These are phyloP conservation scores for Neonectria faginata DNA, from an alignment of 2,329 filamentous ascomycete genomes.

Conservation along the genomic window DNA sequence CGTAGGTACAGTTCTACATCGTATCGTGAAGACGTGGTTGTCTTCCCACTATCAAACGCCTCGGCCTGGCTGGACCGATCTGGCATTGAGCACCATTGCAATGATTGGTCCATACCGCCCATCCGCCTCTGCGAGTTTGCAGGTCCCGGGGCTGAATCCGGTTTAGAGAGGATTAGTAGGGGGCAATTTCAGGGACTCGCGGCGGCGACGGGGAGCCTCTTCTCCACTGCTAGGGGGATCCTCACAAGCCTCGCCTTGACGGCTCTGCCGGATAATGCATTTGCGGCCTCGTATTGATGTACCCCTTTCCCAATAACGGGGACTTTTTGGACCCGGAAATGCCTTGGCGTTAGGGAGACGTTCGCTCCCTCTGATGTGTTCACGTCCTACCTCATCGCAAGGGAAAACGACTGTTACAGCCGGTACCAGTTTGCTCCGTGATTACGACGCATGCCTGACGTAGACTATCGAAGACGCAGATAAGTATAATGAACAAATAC, in stretches of 20 bases:
- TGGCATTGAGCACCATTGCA: constrained; percentile 32
- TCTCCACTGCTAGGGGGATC: constrained; percentile 1
- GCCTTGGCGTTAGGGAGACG: neutral
- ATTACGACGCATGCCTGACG: constrained; percentile 15
- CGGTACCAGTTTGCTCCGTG: constrained; percentile 20
- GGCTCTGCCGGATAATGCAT: neutral
- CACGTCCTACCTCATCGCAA: neutral
- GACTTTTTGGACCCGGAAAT: neutral
- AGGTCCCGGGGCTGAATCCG: constrained; percentile 28
- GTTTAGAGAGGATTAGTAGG: constrained; percentile 24
- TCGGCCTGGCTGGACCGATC: constrained; percentile 27
- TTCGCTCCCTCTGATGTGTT: neutral
- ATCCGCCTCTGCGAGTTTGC: constrained; percentile 28
- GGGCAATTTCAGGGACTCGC: constrained; percentile 33
- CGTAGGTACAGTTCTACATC: constrained; percentile 11
- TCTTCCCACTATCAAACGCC: constrained; percentile 26
- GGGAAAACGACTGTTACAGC: neutral
- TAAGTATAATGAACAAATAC: neutral
- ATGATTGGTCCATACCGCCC: constrained; percentile 33
- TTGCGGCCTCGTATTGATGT: constrained; percentile 9
- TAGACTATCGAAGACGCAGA: neutral
- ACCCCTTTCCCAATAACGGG: constrained; percentile 1
- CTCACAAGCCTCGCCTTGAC: constrained; percentile 2
- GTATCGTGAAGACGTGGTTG: constrained; percentile 17
- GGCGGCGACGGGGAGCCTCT: constrained; percentile 10